Base-by-base conservation (phyloP, 108 stramenopile genomes). In the Stephanodiscus minutulus region DNA sequence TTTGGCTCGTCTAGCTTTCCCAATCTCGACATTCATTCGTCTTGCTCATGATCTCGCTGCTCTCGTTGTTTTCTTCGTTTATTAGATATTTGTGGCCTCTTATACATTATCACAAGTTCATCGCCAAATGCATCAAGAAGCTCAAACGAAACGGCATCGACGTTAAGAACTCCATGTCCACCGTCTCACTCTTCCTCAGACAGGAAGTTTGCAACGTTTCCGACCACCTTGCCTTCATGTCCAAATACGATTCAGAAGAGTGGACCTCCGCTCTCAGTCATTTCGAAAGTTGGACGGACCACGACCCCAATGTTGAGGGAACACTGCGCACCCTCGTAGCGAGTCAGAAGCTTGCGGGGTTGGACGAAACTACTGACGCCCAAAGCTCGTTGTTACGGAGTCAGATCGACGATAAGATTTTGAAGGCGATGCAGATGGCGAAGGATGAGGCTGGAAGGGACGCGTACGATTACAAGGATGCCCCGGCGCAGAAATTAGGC, bases 61-160 rank as follows among this genome's bases (percentile, higher is more conserved):
- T 46, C 21, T 33, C 29, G 54, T 66, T 74, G 5, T 69, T 22
- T 39, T 39, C 8, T 11, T 11, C 1, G 5, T 39, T 39, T 39
- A 39, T 39, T 39, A 94, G 93, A 71, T 94, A 91, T 59, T 78
- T 95, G 20, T 95, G 94, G 94, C 94, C 94, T 22, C 85, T 95
- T 15, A 95, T 95, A 68, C 91, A 95, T 66, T 95, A 95, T 59
- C 94, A 95, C 83, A 95, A 95, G 80, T 92, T 95, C 61, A 76
- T 95, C 6, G 91, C 94, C 12, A 88, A 88, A 65, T 92, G 94
- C 60, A 88, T 95, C 83, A 95, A 92, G 66, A 95, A 95, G 74
- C 88, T 95, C 28, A 95, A 90, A 81, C 87, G 91, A 35, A 92
- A 95, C 68, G 88, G 91, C 15, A 80, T 92, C 28, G 91, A 92